phyloP scores from a whole-genome alignment of 2,329 filamentous ascomycete genomes.

The Reticulascus tulasneorum region DNA sequence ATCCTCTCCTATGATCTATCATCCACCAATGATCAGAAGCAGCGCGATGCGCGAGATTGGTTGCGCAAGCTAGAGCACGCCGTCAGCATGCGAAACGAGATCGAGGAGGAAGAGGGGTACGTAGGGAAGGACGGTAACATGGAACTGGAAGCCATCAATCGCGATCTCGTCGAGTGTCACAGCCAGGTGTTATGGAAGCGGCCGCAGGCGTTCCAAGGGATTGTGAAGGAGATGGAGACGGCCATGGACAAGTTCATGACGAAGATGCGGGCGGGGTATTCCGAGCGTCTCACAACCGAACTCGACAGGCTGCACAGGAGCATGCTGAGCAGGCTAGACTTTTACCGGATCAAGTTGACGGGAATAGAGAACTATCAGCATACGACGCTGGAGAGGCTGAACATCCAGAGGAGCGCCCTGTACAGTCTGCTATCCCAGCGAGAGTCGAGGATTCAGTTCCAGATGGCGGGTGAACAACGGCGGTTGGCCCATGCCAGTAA shows the following conservation, averaged over 20 bases:
- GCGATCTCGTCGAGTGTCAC: slow-evolving; percentile 61
- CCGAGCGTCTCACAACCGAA: slow-evolving; percentile 22
- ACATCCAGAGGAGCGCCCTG: slow-evolving; percentile 58
- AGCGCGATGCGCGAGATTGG: slow-evolving; percentile 61
- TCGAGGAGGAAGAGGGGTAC: slow-evolving; percentile 52
- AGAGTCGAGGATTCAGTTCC: slow-evolving; percentile 59
- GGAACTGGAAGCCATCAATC: slow-evolving; percentile 57
- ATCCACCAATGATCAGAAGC: slow-evolving; percentile 53
- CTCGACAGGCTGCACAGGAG: slow-evolving; percentile 46
- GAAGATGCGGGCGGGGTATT: slow-evolving; percentile 19
- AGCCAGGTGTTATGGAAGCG: slow-evolving; percentile 60
- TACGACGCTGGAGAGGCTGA: slow-evolving; percentile 56
- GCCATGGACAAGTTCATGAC: slow-evolving; percentile 42
- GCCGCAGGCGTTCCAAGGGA: slow-evolving; percentile 56
- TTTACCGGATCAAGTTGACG: slow-evolving; percentile 57
- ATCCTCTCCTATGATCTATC: slow-evolving; percentile 56
- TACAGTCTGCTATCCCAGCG: slow-evolving; percentile 65
- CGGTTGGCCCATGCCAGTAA: slow-evolving; percentile 57
- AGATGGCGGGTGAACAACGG: slow-evolving; percentile 58
- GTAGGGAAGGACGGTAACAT: slow-evolving; percentile 45
- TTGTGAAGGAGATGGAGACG: slow-evolving; percentile 43
- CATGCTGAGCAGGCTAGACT: slow-evolving; percentile 52
- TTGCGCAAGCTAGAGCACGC: slow-evolving; percentile 58
- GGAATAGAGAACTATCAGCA: slow-evolving; percentile 61
- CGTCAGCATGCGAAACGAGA: slow-evolving; percentile 57